phyloP scores from a whole-genome alignment of 1,284 basidiomycete species.

The Austroboletus novae-zelandiae region DNA sequence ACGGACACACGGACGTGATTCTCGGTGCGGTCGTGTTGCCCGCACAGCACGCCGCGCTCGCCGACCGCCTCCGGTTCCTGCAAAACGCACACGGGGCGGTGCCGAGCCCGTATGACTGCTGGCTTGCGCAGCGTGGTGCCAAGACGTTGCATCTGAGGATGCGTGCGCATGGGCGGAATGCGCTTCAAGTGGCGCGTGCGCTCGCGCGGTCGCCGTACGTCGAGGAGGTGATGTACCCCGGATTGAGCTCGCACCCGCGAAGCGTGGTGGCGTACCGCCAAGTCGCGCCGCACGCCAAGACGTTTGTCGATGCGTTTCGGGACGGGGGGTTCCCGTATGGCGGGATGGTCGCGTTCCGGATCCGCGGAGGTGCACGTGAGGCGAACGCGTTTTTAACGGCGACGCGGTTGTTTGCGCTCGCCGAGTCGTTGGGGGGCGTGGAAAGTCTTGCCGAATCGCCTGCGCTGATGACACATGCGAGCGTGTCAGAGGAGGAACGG shows the following conservation, averaged over 20 bases:
- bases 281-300: slow-evolving; percentile 66
- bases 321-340: slow-evolving; percentile 72
- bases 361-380: slow-evolving; percentile 52
- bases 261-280: slow-evolving; percentile 64
- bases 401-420: slow-evolving; percentile 77
- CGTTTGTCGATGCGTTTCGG: slow-evolving; percentile 56
- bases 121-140: slow-evolving; percentile 87
- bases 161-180: slow-evolving; percentile 85
- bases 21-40: slow-evolving; percentile 82
- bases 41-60: slow-evolving; percentile 47
- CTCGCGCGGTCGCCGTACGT: slow-evolving; percentile 61
- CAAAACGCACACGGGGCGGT: slow-evolving; percentile 92
- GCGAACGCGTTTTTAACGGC: slow-evolving; percentile 72
- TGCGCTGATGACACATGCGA: slow-evolving; percentile 82
- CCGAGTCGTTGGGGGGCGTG: slow-evolving; percentile 89
- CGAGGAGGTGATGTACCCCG: slow-evolving; percentile 85
- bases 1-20: slow-evolving; percentile 91
- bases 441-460: slow-evolving; percentile 89
- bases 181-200: slow-evolving; percentile 71
- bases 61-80: slow-evolving; percentile 73
- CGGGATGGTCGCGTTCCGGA: slow-evolving; percentile 81
- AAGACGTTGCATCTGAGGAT: slow-evolving; percentile 91
- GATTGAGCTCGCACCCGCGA: slow-evolving; percentile 59
- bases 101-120: slow-evolving; percentile 87
- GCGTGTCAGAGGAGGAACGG: slow-evolving; percentile 72